Base-by-base conservation (phyloP, 106 monocot species). In the Narthecium ossifragum region DNA sequence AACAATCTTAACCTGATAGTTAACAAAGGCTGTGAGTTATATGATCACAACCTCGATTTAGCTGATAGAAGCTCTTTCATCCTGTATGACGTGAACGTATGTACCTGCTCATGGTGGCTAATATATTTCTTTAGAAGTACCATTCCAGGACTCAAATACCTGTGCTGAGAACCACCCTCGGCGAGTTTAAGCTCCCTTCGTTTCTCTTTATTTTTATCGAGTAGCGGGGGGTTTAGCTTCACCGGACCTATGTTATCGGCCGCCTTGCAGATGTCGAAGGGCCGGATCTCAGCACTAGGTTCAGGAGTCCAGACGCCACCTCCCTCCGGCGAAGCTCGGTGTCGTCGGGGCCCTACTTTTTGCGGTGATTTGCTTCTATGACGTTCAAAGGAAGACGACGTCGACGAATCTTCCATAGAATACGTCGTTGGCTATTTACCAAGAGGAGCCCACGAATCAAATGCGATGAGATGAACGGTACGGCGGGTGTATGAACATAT, bases 61-160 rank as follows among this genome's bases (percentile, higher is more conserved):
- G 31, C 55, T 12, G 5, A 29, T 10, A 55, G 2, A 7, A 55
- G 25, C 31, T 11, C 31, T 6, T 14, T n/a, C n/a, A n/a, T n/a
- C n/a, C n/a, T n/a, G n/a, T n/a, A n/a, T n/a, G n/a, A n/a, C n/a
- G 17, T 24, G 38, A 24, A 51, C 6, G 3, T 37, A 13, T 10
- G 14, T 34, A 85, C 76, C 79, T 85, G 80, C 64, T 76, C 73
- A n/a, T 69, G 2, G 21, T 50, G 60, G 23, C 43, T 12, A n/a
- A 80, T 29, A 55, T 60, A 73, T 4, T 55, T 63, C 45, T 85
- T 80, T 25, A 85, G 47, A 10, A 85, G 62, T 27, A 85, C 46
- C 85, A 85, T 85, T 39, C 85, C 85, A 63, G 70, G 40, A 47
- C 62, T 60, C 69, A 80, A 33, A 47, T 65, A 49, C 46, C 56